Evolutionary conservation across 495 filamentous ascomycete genomes (phyloP), one percentile per base, ranked within the genome.

Genomic region (Penicillium chermesinum): DNA sequence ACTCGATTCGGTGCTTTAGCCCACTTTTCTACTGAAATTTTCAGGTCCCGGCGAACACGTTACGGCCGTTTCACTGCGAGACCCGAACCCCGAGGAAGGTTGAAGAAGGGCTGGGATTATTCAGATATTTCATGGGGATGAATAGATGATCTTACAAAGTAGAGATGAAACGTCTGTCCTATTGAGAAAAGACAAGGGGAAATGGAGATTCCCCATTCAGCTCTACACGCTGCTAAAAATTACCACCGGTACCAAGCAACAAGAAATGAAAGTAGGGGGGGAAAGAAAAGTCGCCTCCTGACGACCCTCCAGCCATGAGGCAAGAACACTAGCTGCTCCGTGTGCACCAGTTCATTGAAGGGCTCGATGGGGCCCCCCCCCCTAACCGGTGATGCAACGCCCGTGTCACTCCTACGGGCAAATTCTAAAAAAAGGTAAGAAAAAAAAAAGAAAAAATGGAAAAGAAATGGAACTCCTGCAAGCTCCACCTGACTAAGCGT

Each of bases 321-420:
- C 4, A 30, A 10, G 25, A 5, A 10, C 25, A 10, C 25, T 30
- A 5, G 25, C 25, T 30, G 25, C 25, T 5, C 25, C 25, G 25
- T 30, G 25, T 30, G 25, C 25, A 10, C 40, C 21, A 12, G 7
- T n/a, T 17, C 27, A 44, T 17, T 17, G n/a, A 38, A 16, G 20
- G 32, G 21, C 12, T 16, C 35, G 32, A 21, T 15, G 33, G 33
- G 18, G 43, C 14, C 41, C 30, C 21, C 39, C 19, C 40, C 46
- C 54, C 38, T 46, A 58, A 43, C 38, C 44, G 38, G 58, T 61
- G 55, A 63, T 63, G 57, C 60, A 63, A 61, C 57, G 49, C 45
- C 54, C 54, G 54, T 58, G 52, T 61, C 54, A 58, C 58, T 54
- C 30, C 45, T 33, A 21, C 36, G 34, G 38, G 45, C 46, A 59